These are phyloP conservation scores for Pterocarpus macrocarpus DNA, from an alignment of 306 rosid genomes.

Conservation along the genomic window DNA sequence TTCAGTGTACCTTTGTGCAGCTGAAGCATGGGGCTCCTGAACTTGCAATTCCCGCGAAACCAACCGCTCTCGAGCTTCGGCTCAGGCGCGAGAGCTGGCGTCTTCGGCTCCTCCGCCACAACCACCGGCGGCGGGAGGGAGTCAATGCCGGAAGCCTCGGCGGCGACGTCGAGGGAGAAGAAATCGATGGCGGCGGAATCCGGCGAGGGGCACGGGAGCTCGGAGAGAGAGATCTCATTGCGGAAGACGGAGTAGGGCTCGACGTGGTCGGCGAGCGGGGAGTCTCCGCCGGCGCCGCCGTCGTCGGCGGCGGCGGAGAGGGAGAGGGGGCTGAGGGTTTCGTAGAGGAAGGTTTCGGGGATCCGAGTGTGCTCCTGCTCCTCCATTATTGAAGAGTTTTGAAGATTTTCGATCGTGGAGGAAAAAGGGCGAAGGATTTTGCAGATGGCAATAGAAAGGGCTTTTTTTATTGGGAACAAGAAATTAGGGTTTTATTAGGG, in stretches of 20 bases:
- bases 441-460: constrained; percentile 20
- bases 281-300: background rate
- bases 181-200: constrained; percentile 60
- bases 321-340: constrained; percentile 65
- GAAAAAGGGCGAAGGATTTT: background rate
- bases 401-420: background rate
- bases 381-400: constrained; percentile 62
- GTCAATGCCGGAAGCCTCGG: constrained; percentile 45
- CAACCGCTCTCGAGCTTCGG: constrained; percentile 80
- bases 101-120: constrained; percentile 52
- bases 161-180: constrained; percentile 76
- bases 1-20: constrained; percentile 80
- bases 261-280: background rate
- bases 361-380: constrained; percentile 27
- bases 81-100: constrained; percentile 62
- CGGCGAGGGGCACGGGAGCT: constrained; percentile 49
- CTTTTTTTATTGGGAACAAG: background rate
- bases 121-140: constrained; percentile 38
- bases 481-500: constrained; percentile 29
- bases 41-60: constrained; percentile 80
- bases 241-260: constrained; percentile 74
- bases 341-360: constrained; percentile 58
- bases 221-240: constrained; percentile 69
- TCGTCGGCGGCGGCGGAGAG: constrained; percentile 39
- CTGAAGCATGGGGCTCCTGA: constrained; percentile 94